Conservation (phyloP, 2,329 filamentous ascomycete species). For the Diplodia corticola region DNA sequence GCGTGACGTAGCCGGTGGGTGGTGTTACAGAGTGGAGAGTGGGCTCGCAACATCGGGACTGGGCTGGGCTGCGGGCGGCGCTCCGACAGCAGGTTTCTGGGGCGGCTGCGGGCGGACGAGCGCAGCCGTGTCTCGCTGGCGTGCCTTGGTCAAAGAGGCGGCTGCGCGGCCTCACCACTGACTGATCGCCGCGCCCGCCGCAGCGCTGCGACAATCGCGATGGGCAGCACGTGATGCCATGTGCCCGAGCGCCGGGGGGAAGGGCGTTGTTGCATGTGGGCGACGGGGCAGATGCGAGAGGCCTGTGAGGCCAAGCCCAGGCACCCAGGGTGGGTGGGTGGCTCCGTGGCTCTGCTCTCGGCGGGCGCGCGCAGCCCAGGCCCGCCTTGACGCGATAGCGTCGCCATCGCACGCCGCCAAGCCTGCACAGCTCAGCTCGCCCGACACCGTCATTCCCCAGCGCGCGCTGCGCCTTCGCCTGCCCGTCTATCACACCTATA, state of each 20-base stretch:
- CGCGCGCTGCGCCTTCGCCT: background rate
- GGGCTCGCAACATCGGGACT: background rate
- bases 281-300: background rate
- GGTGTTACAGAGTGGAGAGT: constrained; percentile 19
- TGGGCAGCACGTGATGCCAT: background rate
- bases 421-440: constrained; percentile 6
- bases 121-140: constrained; percentile 7
- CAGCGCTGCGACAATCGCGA: constrained; percentile 4
- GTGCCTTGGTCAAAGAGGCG: constrained; percentile 9
- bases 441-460: constrained; percentile 3
- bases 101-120: background rate
- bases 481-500: constrained; percentile 11
- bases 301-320: no score
- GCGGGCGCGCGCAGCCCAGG: background rate
- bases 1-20: constrained; percentile 15
- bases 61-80: background rate
- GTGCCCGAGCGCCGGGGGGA: background rate
- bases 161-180: constrained; percentile 1
- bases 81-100: background rate
- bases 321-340: background rate
- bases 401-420: constrained; percentile 3
- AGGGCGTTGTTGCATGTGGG: background rate
- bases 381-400: constrained; percentile 8
- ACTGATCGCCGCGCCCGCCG: constrained; percentile 9
- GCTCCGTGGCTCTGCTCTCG: no score